Base-by-base conservation (phyloP, 1,284 basidiomycete genomes). In the Trichosporon sp. region DNA sequence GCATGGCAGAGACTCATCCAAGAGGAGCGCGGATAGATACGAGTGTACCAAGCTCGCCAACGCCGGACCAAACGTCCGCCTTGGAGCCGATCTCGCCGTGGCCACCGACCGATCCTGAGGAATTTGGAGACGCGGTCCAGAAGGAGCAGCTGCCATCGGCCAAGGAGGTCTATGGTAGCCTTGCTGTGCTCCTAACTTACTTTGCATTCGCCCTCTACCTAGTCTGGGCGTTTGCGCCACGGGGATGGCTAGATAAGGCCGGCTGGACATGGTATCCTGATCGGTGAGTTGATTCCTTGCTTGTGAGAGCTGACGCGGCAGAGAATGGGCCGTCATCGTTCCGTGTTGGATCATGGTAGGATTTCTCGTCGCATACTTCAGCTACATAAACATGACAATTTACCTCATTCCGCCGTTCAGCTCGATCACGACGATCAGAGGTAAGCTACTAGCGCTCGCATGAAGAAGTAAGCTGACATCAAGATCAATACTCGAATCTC, bases 221-320 rank as follows among this genome's bases (percentile, higher is more conserved):
- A 25, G 80, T 90, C 7, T 94, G 85, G 85, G 84, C 83, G 8
- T 74, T 85, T 65, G 76, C 83, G 16, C 85, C 85, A 2, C 78
- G 82, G 62, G 74, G 76, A 27, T 86, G 82, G 75, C 87, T 93
- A 62, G 68, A 85, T 58, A 81, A 80, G 74, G 74, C 86, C 14
- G 90, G 91, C 16, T 85, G 92, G 66, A 82, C 85, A 5, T 94
- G 91, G 91, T 92, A 93, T 76, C 92, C 92, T n/a, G 90, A 84
- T 74, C 83, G 91, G 92, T 91, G 66, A 72, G 86, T 58, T 49
- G 32, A n/a, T 25, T 29, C 8, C 16, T 21, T 52, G n/a, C 23
- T 19, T 14, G 27, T 3, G 2, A 8, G 0, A 23, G 40, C 60
- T 64, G 46, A 65, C 54, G 4, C 27, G 11, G 29, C 69, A 92